phyloP scores from a whole-genome alignment of 139 green algal species.

The Eudorina sp. region DNA sequence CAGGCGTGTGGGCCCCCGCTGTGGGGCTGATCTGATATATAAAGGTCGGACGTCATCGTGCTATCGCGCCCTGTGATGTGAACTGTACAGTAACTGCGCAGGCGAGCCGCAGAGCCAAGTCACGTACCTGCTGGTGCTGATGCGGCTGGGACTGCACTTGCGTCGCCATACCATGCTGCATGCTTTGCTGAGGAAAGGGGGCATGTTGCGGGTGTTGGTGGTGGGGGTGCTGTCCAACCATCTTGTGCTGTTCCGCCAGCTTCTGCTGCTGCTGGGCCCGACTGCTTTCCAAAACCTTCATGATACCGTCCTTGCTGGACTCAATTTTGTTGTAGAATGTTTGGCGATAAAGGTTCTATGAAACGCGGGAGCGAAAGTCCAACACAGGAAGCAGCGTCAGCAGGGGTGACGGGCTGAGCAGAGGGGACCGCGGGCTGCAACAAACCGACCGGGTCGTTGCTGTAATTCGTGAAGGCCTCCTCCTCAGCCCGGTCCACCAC shows the following conservation, averaged over 20 bases:
- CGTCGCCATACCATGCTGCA: background rate
- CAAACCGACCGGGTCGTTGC: background rate
- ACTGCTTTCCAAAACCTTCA: background rate
- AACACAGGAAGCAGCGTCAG: no score
- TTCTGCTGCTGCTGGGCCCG: background rate
- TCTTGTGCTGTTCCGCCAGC: background rate
- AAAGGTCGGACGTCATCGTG: no score
- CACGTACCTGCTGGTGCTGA: slow-evolving; percentile 17
- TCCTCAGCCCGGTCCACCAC: slow-evolving; percentile 18
- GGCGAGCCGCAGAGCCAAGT: no score
- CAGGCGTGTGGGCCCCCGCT: no score
- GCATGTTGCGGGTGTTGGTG: slow-evolving; percentile 4
- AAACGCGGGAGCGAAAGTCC: no score
- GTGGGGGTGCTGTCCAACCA: background rate
- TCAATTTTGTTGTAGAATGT: slow-evolving; percentile 20
- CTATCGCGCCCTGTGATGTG: no score
- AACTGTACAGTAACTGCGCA: no score
- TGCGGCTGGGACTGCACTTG: background rate
- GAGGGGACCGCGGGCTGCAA: no score
- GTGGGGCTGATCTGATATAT: no score
- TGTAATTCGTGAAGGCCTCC: background rate
- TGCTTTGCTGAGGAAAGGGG: background rate
- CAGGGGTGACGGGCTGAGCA: no score
- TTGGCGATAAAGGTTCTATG: no score
- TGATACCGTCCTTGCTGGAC: slow-evolving; percentile 12